phyloP scores from a whole-genome alignment of 352 stramenopile genomes.

The Lagenidium giganteum region DNA sequence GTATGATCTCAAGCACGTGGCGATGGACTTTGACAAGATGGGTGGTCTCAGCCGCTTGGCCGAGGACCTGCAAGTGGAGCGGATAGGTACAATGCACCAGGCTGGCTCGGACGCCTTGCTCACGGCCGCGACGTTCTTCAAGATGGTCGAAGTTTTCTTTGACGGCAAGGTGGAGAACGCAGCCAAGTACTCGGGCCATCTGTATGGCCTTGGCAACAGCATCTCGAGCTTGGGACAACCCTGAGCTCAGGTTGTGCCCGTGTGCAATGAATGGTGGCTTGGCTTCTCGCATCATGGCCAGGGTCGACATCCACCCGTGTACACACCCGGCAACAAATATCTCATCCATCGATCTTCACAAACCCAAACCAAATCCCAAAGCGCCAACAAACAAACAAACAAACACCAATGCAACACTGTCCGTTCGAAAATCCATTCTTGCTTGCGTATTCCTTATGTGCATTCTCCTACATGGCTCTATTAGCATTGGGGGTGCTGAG shows the following conservation, averaged over 20 bases:
- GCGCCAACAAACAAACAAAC: too few relatives aligned
- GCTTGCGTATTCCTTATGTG: too few relatives aligned
- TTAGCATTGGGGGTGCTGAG: too few relatives aligned
- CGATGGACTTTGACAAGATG: slow-evolving; percentile 96
- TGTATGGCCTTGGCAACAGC: slow-evolving; percentile 82
- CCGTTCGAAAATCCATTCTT: too few relatives aligned
- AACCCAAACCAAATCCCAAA: neutral
- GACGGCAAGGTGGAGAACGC: slow-evolving; percentile 82
- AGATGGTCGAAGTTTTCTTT: slow-evolving; percentile 88
- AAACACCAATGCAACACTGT: too few relatives aligned
- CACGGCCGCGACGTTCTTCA: slow-evolving; percentile 92
- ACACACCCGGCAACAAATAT: neutral
- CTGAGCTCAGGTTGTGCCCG: too few relatives aligned
- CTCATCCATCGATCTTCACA: neutral
- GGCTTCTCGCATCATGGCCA: too few relatives aligned
- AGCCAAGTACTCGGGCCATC: slow-evolving; percentile 79
- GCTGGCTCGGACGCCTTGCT: slow-evolving; percentile 97
- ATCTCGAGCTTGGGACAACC: slow-evolving; percentile 19
- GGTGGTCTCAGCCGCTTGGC: slow-evolving; percentile 96
- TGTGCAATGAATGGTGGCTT: too few relatives aligned
- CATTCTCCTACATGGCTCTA: too few relatives aligned
- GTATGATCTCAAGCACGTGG: slow-evolving; percentile 99
- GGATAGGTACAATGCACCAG: slow-evolving; percentile 99
- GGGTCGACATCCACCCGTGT: too few relatives aligned
- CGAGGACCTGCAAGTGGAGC: slow-evolving; percentile 95